Conservation (phyloP, 2,329 filamentous ascomycete genomes). For the Pseudocercospora ulei region DNA sequence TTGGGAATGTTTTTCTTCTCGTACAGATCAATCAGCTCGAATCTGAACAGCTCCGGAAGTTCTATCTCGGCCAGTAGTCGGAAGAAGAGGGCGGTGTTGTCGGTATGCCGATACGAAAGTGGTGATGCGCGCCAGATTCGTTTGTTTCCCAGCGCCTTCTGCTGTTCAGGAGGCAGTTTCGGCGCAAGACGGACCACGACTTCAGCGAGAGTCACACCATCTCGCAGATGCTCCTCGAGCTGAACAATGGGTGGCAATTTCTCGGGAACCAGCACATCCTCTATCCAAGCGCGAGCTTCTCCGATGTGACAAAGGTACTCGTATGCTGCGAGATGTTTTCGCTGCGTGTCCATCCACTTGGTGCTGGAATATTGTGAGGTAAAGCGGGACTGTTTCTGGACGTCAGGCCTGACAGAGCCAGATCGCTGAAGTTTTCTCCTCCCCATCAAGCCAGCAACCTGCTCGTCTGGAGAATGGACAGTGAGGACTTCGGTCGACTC, state of each 20-base stretch:
- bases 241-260: constrained; percentile 86
- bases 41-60: constrained; percentile 87
- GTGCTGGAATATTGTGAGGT: constrained; percentile 50
- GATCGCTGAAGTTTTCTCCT: constrained; percentile 67
- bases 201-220: constrained; percentile 90
- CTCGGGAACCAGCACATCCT: constrained; percentile 68
- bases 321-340: constrained; percentile 91
- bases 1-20: constrained; percentile 99
- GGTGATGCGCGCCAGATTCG: constrained; percentile 79
- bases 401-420: constrained; percentile 46
- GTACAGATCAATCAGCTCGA: constrained; percentile 93
- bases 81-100: constrained; percentile 97
- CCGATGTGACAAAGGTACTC: constrained; percentile 98
- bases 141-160: constrained; percentile 28
- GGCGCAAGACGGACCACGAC: constrained; percentile 83
- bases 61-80: constrained; percentile 84
- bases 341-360: constrained; percentile 99
- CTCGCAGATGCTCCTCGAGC: constrained; percentile 79
- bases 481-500: constrained; percentile 69
- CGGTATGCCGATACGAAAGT: constrained; percentile 88
- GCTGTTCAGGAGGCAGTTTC: constrained; percentile 49
- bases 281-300: constrained; percentile 98
- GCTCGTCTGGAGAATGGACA: constrained; percentile 65
- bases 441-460: constrained; percentile 79
- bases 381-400: constrained; percentile 37